Evolutionary conservation across 2,329 filamentous ascomycete genomes (phyloP).

Genomic region (Sordariomycetes sp.): DNA sequence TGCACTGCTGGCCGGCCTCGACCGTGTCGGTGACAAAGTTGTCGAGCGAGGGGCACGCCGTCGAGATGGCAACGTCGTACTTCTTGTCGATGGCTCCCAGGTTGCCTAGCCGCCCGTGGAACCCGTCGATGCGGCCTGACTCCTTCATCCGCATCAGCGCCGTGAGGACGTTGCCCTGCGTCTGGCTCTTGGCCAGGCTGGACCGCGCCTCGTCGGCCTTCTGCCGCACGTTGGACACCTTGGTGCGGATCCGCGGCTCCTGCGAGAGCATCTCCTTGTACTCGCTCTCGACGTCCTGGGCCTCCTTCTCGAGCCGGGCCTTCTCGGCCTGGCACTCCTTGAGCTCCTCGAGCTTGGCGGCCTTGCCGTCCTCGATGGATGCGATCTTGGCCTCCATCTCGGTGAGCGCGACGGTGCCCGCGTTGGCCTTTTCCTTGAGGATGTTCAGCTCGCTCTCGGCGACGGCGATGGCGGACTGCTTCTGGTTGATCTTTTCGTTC

Average conservation of each 20-base stretch:
- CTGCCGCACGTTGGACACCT: slow-evolving; percentile 81
- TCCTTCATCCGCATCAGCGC: slow-evolving; percentile 92
- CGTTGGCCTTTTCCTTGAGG: slow-evolving; percentile 77
- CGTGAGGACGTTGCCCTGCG: slow-evolving; percentile 82
- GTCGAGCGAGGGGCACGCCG: slow-evolving; percentile 81
- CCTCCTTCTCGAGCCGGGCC: slow-evolving; percentile 62
- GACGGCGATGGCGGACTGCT: slow-evolving; percentile 86
- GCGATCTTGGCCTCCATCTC: slow-evolving; percentile 74
- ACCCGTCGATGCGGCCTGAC: slow-evolving; percentile 92
- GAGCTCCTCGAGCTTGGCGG: slow-evolving; percentile 62
- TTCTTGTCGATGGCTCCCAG: slow-evolving; percentile 86
- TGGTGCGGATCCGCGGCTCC: slow-evolving; percentile 72
- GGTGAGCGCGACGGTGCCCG: slow-evolving; percentile 72
- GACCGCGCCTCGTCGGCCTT: slow-evolving; percentile 94
- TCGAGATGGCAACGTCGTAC: slow-evolving; percentile 97
- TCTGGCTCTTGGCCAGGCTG: slow-evolving; percentile 81
- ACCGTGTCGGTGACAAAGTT: slow-evolving; percentile 97
- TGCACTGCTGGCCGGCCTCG: slow-evolving; percentile 93
- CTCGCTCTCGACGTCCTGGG: slow-evolving; percentile 59
- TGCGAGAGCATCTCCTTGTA: slow-evolving; percentile 61
- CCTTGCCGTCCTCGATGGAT: slow-evolving; percentile 59
- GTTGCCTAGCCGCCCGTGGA: slow-evolving; percentile 90
- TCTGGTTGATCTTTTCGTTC: slow-evolving; percentile 95
- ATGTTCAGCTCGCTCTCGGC: slow-evolving; percentile 93
- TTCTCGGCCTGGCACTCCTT: slow-evolving; percentile 67